Evolutionary conservation across 1,284 basidiomycete genomes (phyloP), one percentile per base, ranked within the genome.

Genomic region (Ceratorhiza oryzae-sativae): DNA sequence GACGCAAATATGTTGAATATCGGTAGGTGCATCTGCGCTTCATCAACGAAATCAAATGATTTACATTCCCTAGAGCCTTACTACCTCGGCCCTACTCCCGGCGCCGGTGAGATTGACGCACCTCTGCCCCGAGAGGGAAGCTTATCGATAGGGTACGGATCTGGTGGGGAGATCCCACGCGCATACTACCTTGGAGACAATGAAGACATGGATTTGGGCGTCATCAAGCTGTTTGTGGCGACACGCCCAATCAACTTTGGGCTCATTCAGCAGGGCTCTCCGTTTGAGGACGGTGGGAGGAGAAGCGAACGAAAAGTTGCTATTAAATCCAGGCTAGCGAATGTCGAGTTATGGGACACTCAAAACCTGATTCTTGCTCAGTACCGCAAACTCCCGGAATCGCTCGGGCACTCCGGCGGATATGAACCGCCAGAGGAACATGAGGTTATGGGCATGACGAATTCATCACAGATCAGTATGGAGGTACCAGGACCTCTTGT

Each of bases 1-100:
- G 82, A 84, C 73, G 79, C 80, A 3, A 81, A 80, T 58, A 82
- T 82, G n/a, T 80, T 84, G 72, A 79, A 79, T 71, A 83, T 85
- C 74, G 79, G 80, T 74, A 78, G 51, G 61, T 49, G 18, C 12
- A 53, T 23, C n/a, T 8, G 9, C n/a, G n/a, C 46, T n/a, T n/a
- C 9, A 20, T 9, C 46, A 23, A 18, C n/a, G n/a, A 20, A 20
- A 49, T 23, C n/a, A 4, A 1, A 49, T 49, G 46, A 20, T 23
- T 20, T 20, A 49, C n/a, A 20, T 20, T 8, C n/a, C 1, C 18
- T 13, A 53, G 49, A 53, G 49, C 49, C 23, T 10, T 53, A 30
- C 3, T 27, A 53, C 25, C 23, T 27, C 23, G 23, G 49, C 10
- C 25, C 23, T 10, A 30, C 18, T 13, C 49, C 49, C 27, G 49